Conservation (phyloP, 2,329 filamentous ascomycete genomes). For the Cladobotryum protrusum region DNA sequence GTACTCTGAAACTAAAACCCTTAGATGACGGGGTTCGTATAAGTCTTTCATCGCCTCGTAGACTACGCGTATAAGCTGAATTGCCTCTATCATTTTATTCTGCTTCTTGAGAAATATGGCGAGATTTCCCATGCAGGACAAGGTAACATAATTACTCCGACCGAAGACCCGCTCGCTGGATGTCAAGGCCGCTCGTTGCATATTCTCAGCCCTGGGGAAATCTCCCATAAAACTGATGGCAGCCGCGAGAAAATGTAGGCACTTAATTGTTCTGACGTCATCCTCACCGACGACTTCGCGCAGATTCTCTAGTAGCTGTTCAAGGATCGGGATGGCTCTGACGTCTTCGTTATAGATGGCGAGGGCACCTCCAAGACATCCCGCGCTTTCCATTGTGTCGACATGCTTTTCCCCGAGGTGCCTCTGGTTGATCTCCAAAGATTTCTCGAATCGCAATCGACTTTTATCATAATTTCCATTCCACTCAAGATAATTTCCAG, state of each 20-base stretch:
- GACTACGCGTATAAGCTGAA: too few species aligned
- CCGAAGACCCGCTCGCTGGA: conserved; percentile 3
- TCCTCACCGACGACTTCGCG: conserved; percentile 3
- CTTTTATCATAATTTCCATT: conserved; percentile 6
- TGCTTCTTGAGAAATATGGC: neutral
- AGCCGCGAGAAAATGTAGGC: conserved; percentile 1
- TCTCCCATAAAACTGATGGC: neutral
- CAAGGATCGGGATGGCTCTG: neutral
- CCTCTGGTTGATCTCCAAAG: neutral
- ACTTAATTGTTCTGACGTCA: conserved; percentile 4
- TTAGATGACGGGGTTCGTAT: too few species aligned
- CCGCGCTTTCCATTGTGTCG: conserved; percentile 6
- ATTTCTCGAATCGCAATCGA: conserved; percentile 3
- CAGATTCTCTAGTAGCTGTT: neutral
- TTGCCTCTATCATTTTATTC: neutral
- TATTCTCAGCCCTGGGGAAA: neutral
- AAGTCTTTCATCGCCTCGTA: too few species aligned
- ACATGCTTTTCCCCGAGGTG: conserved; percentile 6
- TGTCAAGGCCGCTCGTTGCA: conserved; percentile 8
- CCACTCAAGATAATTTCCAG: conserved; percentile 6
- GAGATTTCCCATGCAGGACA: conserved; percentile 7
- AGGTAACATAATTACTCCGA: neutral
- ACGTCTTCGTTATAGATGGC: neutral
- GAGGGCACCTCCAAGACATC: conserved; percentile 3
- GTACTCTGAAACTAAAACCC: too few species aligned